Percentiles rank a stretch among this genome's conserved stretches.
Conservation (phyloP, 1,284 basidiomycete genomes). For the Chalciporus sp. region DNA sequence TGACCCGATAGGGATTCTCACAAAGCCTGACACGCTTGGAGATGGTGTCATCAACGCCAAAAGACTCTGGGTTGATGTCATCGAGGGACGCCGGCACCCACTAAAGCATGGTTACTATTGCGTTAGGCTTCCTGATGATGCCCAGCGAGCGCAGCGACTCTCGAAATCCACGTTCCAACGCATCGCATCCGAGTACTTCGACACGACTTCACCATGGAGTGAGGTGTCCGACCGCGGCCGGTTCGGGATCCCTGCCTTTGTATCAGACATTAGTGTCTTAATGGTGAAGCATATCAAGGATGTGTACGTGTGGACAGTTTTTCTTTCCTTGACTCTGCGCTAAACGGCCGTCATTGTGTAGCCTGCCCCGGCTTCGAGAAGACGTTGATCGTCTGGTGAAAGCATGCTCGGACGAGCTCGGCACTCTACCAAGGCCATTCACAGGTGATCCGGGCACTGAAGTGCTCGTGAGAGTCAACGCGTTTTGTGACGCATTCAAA, state of each 20-base stretch:
- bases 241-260: conserved; percentile 60
- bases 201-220: conserved; percentile 52
- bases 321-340: not conserved
- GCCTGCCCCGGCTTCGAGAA: conserved; percentile 43
- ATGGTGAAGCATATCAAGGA: conserved; percentile 52
- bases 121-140: conserved; percentile 65
- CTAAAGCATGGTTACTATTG: conserved; percentile 67
- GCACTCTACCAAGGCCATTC: conserved; percentile 43
- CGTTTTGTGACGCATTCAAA: conserved; percentile 44
- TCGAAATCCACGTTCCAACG: conserved; percentile 41
- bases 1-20: conserved; percentile 52
- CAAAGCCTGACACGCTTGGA: conserved; percentile 61
- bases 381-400: conserved; percentile 42
- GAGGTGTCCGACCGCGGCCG: conserved; percentile 42
- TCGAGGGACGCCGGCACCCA: conserved; percentile 47
- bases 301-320: conserved; percentile 42
- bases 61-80: conserved; percentile 51
- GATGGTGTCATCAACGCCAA: conserved; percentile 46
- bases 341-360: conserved; percentile 28
- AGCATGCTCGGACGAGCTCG: conserved; percentile 39
- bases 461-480: conserved; percentile 46
- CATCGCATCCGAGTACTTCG: conserved; percentile 50
- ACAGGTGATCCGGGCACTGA: conserved; percentile 46
- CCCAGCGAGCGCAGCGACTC: conserved; percentile 45
- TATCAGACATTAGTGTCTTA: conserved; percentile 52